phyloP scores from a whole-genome alignment of 2,329 filamentous ascomycete species.

The Colletotrichum kahawae region DNA sequence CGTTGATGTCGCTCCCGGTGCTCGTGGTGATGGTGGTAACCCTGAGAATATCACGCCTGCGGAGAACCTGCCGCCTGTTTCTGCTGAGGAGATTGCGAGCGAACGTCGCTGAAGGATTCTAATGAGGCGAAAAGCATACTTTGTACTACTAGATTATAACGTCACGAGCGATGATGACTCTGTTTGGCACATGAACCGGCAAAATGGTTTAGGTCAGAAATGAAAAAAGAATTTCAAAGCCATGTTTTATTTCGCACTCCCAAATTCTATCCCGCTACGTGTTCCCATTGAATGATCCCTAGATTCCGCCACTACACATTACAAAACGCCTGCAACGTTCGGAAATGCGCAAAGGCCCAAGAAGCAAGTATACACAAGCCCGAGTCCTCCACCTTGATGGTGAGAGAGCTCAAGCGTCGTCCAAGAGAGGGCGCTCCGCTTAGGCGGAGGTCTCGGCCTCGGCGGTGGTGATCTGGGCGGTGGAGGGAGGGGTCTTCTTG shows the following conservation, averaged over 20 bases:
- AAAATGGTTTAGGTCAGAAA: neutral
- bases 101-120: slow-evolving; percentile 6
- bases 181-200: neutral
- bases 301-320: neutral
- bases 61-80: slow-evolving; percentile 26
- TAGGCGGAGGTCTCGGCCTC: neutral
- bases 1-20: slow-evolving; percentile 27
- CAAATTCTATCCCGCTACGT: neutral
- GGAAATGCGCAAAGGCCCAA: neutral
- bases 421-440: neutral
- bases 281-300: neutral
- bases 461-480: neutral
- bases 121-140: neutral
- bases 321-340: neutral
- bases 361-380: neutral
- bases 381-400: neutral
- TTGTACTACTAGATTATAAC: neutral
- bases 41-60: slow-evolving; percentile 27
- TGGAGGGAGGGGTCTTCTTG: slow-evolving; percentile 23
- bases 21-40: slow-evolving; percentile 20
- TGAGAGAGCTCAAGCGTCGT: neutral
- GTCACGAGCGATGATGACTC: neutral
- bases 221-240: neutral
- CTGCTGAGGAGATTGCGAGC: slow-evolving; percentile 30
- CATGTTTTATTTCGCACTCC: neutral